Evolutionary conservation across 306 rosid genomes (phyloP), one percentile per base, ranked within the genome.

Genomic region (Rosa lucieae): DNA sequence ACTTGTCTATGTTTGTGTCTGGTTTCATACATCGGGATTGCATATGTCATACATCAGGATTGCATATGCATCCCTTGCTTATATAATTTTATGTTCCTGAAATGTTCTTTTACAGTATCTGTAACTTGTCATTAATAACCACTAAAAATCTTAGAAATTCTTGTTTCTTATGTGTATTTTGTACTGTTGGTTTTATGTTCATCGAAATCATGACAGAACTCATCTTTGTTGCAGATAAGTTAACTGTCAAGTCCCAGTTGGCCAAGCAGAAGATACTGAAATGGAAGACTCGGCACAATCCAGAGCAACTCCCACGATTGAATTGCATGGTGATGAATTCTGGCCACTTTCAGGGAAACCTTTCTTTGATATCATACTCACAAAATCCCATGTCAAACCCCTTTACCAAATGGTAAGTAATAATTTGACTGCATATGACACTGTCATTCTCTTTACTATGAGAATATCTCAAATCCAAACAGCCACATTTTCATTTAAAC

Each of bases 291-390:
- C 37, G 20, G 66, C 21, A 2, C 77, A 52, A 3, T 26, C 18
- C 37, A 10, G 37, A 73, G 39, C 66, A 73, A 37, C n/a, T 37
- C 35, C 49, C 18, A 5, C 3, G 6, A 53, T 52, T 37, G 70
- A 73, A 81, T 61, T 84, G 65, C 79, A 76, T 66, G 81, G 82
- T 55, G 78, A 44, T 71, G 86, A 80, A 59, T 63, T 67, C 73
- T 77, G 79, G 68, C 92, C 94, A 8, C 94, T 90, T 73, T 83
- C 87, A 8, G 85, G 84, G 70, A 72, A 77, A 72, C 88, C 87
- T 62, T 83, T 70, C 78, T 80, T 8, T 40, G 71, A 76, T 56
- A 3, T 67, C 15, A 3, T 90, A 68, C 74, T 90, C 74, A 13
- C 78, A 29, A 78, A 75, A 72, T n/a, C 88, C 71, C 76, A 77